phyloP scores from a whole-genome alignment of 495 filamentous ascomycete species.

The Choiromyces venosus region DNA sequence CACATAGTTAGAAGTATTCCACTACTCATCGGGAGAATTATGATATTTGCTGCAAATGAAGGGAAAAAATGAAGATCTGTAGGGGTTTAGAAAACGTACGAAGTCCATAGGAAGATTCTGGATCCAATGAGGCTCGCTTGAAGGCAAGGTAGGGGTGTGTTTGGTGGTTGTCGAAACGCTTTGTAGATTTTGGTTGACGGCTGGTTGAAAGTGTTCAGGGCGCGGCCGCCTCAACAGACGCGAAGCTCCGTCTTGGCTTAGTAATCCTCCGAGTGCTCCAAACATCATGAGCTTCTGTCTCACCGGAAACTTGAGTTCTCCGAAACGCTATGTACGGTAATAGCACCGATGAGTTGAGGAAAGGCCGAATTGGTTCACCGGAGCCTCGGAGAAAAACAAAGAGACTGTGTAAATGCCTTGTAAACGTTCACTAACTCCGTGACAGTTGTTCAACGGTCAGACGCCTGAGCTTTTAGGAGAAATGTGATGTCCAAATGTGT shows the following conservation, averaged over 20 bases:
- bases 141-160: not conserved
- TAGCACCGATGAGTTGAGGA: not conserved
- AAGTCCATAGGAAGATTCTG: not conserved
- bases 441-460: not conserved
- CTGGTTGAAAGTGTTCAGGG: not conserved
- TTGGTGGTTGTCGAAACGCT: not conserved
- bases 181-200: not conserved
- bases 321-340: not conserved
- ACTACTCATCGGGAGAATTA: not conserved
- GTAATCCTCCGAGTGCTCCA: not conserved
- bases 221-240: not conserved
- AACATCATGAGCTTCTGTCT: not conserved
- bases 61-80: not conserved
- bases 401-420: not conserved
- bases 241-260: constrained; percentile 1
- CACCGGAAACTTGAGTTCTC: not conserved
- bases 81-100: not conserved
- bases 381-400: not conserved
- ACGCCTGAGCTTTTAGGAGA: not conserved
- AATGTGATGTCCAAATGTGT: not conserved
- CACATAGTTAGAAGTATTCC: constrained; percentile 31
- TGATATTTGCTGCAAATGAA: not conserved
- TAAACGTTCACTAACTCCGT: not conserved
- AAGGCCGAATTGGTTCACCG: not conserved
- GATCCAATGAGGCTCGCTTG: not conserved